phyloP scores from a whole-genome alignment of 2,329 filamentous ascomycete species.

The Chaetomium olivaceum region DNA sequence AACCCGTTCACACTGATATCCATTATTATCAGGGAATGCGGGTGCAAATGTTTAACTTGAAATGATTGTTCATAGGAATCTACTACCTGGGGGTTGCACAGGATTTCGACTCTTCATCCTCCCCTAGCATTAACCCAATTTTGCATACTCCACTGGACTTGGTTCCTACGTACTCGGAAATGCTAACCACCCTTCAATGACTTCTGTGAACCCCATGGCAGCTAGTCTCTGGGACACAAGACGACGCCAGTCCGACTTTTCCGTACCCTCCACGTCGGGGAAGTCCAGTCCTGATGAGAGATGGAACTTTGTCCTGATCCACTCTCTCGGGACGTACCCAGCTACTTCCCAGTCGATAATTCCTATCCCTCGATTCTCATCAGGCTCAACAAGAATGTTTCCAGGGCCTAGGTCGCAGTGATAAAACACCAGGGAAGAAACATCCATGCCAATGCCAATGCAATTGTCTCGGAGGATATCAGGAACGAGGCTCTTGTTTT shows the following conservation, averaged over 20 bases:
- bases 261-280: constrained; percentile 7
- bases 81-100: too few species aligned
- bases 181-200: not conserved
- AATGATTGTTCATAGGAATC: too few species aligned
- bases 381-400: constrained; percentile 36
- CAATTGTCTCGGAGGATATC: constrained; percentile 19
- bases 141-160: too few species aligned
- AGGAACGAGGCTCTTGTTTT: not conserved
- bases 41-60: too few species aligned
- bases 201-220: constrained; percentile 20
- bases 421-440: constrained; percentile 35
- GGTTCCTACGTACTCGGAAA: not conserved
- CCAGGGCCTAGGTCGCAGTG: constrained; percentile 38
- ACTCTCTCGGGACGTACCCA: constrained; percentile 37
- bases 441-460: constrained; percentile 35
- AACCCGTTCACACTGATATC: too few species aligned
- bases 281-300: constrained; percentile 37
- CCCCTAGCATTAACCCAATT: too few species aligned
- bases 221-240: constrained; percentile 12
- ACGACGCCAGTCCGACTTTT: constrained; percentile 18
- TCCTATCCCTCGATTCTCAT: constrained; percentile 28
- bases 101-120: too few species aligned
- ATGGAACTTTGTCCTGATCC: constrained; percentile 39
- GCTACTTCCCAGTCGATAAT: constrained; percentile 39
- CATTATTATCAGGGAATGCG: too few species aligned